These are phyloP conservation scores for Macrophomina phaseolina DNA, from an alignment of 2,329 filamentous ascomycete genomes.

Conservation along the genomic window DNA sequence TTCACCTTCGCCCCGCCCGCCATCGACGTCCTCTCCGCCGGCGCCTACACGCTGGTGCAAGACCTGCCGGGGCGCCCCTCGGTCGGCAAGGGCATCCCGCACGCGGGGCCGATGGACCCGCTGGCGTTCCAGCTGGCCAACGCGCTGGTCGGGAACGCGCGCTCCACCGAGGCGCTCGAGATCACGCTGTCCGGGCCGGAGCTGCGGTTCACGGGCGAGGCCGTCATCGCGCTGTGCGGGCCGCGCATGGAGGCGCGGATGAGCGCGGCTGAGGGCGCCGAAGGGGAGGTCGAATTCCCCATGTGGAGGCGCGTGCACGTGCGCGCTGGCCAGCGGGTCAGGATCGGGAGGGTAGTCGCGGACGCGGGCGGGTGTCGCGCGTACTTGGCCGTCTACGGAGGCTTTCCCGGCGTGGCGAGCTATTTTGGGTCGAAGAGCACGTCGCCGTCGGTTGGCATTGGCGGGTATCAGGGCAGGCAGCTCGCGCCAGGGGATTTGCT, in stretches of 20 bases:
- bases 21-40: slow-evolving; percentile 62
- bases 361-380: slow-evolving; percentile 58
- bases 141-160: slow-evolving; percentile 62
- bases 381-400: slow-evolving; percentile 64
- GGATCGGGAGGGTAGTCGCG: slow-evolving; percentile 56
- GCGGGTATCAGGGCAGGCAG: slow-evolving; percentile 64
- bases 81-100: slow-evolving; percentile 64
- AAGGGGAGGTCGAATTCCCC: slow-evolving; percentile 32
- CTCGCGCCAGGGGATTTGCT: slow-evolving; percentile 62
- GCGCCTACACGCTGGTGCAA: slow-evolving; percentile 64
- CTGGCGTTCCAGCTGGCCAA: slow-evolving; percentile 65
- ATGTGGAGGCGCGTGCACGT: slow-evolving; percentile 64
- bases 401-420: slow-evolving; percentile 58
- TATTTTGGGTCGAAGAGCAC: slow-evolving; percentile 67
- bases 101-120: slow-evolving; percentile 67
- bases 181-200: slow-evolving; percentile 67
- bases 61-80: slow-evolving; percentile 64
- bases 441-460: slow-evolving; percentile 62
- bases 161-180: slow-evolving; percentile 61
- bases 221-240: slow-evolving; percentile 63
- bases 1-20: slow-evolving; percentile 58
- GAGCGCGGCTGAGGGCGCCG: slow-evolving; percentile 40
- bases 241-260: slow-evolving; percentile 59
- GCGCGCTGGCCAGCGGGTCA: slow-evolving; percentile 58
- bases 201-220: slow-evolving; percentile 60